A percentile compares a stretch with the other conserved stretches of the same genome.
These are phyloP conservation scores for Pneumocystis oryctolagi DNA, from an alignment of 1,139 yeast genomes.

Conservation along the genomic window DNA sequence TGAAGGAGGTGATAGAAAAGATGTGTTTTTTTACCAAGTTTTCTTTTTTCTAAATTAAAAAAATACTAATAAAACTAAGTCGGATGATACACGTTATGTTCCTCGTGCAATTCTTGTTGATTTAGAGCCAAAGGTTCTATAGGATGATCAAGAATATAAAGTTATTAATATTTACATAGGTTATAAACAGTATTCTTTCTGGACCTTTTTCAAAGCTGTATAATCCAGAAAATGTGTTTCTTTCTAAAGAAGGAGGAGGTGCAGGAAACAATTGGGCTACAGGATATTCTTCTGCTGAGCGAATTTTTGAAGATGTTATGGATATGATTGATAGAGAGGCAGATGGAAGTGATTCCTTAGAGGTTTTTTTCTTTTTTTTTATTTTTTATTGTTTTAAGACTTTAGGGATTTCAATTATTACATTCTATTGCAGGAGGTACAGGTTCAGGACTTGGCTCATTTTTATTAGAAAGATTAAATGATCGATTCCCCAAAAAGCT, in stretches of 20 bases:
- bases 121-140: conserved; percentile 55
- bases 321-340: conserved; percentile 82
- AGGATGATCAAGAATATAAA: neutral
- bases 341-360: conserved; percentile 78
- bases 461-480: conserved; percentile 55
- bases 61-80: conserved; percentile 20
- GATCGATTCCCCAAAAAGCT: conserved; percentile 77
- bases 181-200: conserved; percentile 48
- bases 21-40: conserved; percentile 54
- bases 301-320: conserved; percentile 52
- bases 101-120: conserved; percentile 80
- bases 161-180: conserved; percentile 24
- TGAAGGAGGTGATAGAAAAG: conserved; percentile 57
- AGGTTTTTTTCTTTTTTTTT: conserved; percentile 19
- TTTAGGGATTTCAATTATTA: conserved; percentile 62
- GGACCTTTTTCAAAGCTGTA: conserved; percentile 47
- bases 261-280: conserved; percentile 96
- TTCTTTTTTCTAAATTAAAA: neutral
- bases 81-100: conserved; percentile 63
- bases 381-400: no score
- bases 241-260: conserved; percentile 68
- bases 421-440: conserved; percentile 99
- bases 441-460: conserved; percentile 89
- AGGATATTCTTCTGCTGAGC: conserved; percentile 67
- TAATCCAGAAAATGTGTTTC: conserved; percentile 69